Evolutionary conservation across 2,329 filamentous ascomycete genomes (phyloP).

Genomic region (Neonectria ditissima): DNA sequence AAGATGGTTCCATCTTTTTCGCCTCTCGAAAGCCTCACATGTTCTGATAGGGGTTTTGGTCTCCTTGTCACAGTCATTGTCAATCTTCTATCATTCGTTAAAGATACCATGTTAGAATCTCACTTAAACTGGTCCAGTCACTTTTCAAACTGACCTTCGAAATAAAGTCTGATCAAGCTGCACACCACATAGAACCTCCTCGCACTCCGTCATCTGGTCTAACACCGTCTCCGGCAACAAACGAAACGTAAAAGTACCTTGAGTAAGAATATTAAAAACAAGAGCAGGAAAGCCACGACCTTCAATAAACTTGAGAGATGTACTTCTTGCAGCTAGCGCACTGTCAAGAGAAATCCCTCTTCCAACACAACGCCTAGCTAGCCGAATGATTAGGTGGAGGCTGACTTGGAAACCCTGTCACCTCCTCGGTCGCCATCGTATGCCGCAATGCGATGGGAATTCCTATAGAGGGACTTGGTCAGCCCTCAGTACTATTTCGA

Average conservation of each 20-base stretch:
- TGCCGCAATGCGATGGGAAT: slow-evolving; percentile 2
- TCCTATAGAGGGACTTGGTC: background rate
- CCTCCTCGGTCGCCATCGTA: background rate
- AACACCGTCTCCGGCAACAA: no score
- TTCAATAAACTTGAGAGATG: no score
- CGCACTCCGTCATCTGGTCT: no score
- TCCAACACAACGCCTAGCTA: background rate
- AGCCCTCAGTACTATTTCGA: background rate
- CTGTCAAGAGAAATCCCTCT: background rate
- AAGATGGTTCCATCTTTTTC: background rate
- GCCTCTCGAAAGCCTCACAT: background rate
- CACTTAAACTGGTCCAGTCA: no score
- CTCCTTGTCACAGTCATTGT: background rate
- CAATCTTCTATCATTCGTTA: background rate
- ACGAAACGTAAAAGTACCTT: no score
- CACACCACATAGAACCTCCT: background rate
- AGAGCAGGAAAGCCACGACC: no score
- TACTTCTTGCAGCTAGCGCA: background rate
- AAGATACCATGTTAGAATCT: background rate
- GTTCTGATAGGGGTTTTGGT: background rate
- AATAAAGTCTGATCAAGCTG: background rate
- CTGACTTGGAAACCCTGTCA: background rate
- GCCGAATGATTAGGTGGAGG: background rate
- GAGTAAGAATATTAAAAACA: no score
- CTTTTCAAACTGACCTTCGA: background rate